Base-by-base conservation (phyloP, 1,139 yeast genomes). In the Protomyces macrosporus region DNA sequence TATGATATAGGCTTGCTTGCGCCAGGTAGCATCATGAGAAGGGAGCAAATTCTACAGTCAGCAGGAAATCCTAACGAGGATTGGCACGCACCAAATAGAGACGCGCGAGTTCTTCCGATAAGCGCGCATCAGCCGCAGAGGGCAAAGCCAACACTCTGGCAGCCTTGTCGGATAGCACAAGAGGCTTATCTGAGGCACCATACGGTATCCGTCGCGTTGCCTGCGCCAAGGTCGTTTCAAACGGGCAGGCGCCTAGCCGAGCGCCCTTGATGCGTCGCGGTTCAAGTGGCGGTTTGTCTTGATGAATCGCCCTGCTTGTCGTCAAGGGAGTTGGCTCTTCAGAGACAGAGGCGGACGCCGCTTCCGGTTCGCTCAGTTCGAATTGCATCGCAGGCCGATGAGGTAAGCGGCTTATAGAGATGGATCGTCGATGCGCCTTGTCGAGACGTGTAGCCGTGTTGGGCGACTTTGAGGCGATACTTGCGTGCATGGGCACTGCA, bases 1-100 rank as follows among this genome's bases (percentile, higher is more conserved):
- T 4, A 10, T 16, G 6, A 52, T 40, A 40, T 52, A 50, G 50
- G 53, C 62, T 6, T 58, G 62, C 39, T 58, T 58, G 33, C 55
- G 32, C n/a, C 30, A 37, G 32, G 23, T 42, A 10, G 30, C 51
- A 33, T 52, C 56, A 10, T 52, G 32, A 9, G 62, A 39, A 32
- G 36, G 42, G 42, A 50, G 62, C 51, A 58, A 36, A 50, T 50
- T 40, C 45, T 40, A 39, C 9, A 14, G 55, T 52, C 6, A 16
- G 37, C 35, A 12, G 23, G 12, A 14, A n/a, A 30, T 48, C n/a
- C 16, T 42, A 3, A 23, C 2, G 23, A 23, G 2, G 3, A n/a
- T 14, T 37, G n/a, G 10, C 10, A 23, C 34, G n/a, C 35, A 58
- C 62, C 45, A 33, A 39, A 32, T 52, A 58, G 9, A 58, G 55